Conservation (phyloP, 1,284 basidiomycete genomes). For the Anthracocystis setariae region DNA sequence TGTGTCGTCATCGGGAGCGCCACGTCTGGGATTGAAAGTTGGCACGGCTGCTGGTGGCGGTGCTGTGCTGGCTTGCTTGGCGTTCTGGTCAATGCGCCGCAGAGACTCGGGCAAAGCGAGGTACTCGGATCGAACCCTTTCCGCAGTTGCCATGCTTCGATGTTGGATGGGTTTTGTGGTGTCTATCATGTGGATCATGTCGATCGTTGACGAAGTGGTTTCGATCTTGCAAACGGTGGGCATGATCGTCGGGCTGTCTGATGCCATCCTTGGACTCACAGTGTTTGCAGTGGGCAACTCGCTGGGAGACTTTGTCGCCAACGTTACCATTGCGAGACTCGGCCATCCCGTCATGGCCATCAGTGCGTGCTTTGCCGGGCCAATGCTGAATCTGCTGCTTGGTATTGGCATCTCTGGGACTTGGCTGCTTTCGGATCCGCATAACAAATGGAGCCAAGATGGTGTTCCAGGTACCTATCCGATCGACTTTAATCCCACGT, state of each 20-base stretch:
- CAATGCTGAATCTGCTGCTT: constrained; percentile 95
- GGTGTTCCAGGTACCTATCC: constrained; percentile 69
- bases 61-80: constrained; percentile 6
- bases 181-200: constrained; percentile 65
- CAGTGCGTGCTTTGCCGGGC: constrained; percentile 90
- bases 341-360: constrained; percentile 71
- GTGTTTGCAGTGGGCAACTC: constrained; percentile 97
- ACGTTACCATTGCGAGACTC: constrained; percentile 77
- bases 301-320: constrained; percentile 93
- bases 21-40: constrained; percentile 21
- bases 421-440: constrained; percentile 37
- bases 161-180: constrained; percentile 60
- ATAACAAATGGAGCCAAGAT: constrained; percentile 24
- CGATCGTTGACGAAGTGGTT: constrained; percentile 63
- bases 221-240: constrained; percentile 79
- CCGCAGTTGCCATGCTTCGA: constrained; percentile 36
- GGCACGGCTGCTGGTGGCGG: constrained; percentile 18
- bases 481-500: constrained; percentile 82
- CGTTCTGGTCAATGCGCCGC: constrained; percentile 30
- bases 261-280: constrained; percentile 94
- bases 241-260: constrained; percentile 90
- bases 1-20: constrained; percentile 30
- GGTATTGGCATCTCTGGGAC: constrained; percentile 82
- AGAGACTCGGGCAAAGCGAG: constrained; percentile 28
- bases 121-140: constrained; percentile 37